These are phyloP conservation scores for Arthrobotrys megalospora DNA, from an alignment of 2,329 filamentous ascomycete genomes.

Conservation along the genomic window DNA sequence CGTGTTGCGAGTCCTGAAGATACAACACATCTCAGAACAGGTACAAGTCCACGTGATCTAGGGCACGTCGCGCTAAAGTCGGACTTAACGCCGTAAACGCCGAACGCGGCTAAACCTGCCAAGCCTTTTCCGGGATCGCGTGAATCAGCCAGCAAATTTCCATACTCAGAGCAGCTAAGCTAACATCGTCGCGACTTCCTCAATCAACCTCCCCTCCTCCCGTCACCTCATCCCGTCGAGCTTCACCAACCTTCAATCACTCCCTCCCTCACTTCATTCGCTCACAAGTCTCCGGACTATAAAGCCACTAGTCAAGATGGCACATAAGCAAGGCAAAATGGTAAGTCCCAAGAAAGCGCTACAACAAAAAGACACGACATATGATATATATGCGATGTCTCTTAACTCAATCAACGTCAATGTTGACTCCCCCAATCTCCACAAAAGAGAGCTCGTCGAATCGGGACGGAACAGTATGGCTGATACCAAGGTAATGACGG, in stretches of 20 bases:
- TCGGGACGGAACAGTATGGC: conserved; percentile 56
- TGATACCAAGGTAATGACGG: conserved; percentile 60
- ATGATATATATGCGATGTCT: neutral
- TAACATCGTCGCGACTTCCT: conserved; percentile 42
- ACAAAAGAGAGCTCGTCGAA: conserved; percentile 48
- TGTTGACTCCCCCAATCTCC: conserved; percentile 57
- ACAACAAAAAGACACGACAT: conserved; percentile 4
- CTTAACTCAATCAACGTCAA: conserved; percentile 58
- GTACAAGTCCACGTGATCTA: conserved; percentile 27
- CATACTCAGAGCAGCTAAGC: conserved; percentile 30
- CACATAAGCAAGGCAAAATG: conserved; percentile 99
- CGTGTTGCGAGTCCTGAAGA: neutral
- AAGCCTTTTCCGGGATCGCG: conserved; percentile 46
- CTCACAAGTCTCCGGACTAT: conserved; percentile 47
- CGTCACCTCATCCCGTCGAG: conserved; percentile 39
- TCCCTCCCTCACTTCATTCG: conserved; percentile 4
- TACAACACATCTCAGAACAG: conserved; percentile 28
- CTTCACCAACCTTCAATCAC: neutral
- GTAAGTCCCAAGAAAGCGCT: conserved; percentile 74
- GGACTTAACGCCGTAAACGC: conserved; percentile 25
- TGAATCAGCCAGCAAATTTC: conserved; percentile 61
- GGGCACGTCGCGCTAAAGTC: conserved; percentile 35
- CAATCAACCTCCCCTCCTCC: conserved; percentile 41
- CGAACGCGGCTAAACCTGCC: conserved; percentile 12
- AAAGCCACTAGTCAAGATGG: conserved; percentile 73